Base-by-base conservation (phyloP, 1,284 basidiomycete species). In the Mycena sp. region DNA sequence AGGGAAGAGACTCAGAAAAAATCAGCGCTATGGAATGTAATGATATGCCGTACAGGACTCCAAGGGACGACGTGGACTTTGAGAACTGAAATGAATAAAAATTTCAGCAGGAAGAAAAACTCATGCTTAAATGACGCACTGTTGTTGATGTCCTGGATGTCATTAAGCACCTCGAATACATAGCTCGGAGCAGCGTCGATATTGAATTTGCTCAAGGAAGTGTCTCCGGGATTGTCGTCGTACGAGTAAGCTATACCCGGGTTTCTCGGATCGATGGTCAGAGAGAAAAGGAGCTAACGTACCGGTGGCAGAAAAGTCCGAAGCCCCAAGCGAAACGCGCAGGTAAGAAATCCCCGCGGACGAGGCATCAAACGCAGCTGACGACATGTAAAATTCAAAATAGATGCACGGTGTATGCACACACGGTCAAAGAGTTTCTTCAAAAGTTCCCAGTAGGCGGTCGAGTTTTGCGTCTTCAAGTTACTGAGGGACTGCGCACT, bases 21-120 rank as follows among this genome's bases (percentile, higher is more conserved):
- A 37, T 11, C 10, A 23, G 0, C 17, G 17, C 2, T 7, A 57
- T n/a, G n/a, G n/a, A n/a, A n/a, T n/a, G n/a, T n/a, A n/a, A n/a
- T n/a, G n/a, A n/a, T n/a, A n/a, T n/a, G n/a, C n/a, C 57, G 21
- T 26, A 58, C 57, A 51, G 57, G 46, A 16, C 48, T 58, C 57
- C 57, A 58, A 3, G 57, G 57, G 25, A 50, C 38, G 21, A 58
- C 29, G 19, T 58, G 57, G 5, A 58, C 40, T n/a, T 30, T 41
- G 16, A 58, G 29, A n/a, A 43, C 57, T 58, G 30, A 9, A 35
- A 35, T n/a, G 32, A 10, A 6, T 11, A 7, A 17, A 17, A 40
- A 19, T 10, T 30, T 50, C 38, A 49, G 35, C 19, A 25, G 25
- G 14, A 21, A 28, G 32, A 32, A 6, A 6, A 32, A 10, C 17